Evolutionary conservation across 2,329 filamentous ascomycete genomes (phyloP), one percentile per base, ranked within the genome.

Genomic region (Ophiognomonia clavigignenti-juglandacearum): DNA sequence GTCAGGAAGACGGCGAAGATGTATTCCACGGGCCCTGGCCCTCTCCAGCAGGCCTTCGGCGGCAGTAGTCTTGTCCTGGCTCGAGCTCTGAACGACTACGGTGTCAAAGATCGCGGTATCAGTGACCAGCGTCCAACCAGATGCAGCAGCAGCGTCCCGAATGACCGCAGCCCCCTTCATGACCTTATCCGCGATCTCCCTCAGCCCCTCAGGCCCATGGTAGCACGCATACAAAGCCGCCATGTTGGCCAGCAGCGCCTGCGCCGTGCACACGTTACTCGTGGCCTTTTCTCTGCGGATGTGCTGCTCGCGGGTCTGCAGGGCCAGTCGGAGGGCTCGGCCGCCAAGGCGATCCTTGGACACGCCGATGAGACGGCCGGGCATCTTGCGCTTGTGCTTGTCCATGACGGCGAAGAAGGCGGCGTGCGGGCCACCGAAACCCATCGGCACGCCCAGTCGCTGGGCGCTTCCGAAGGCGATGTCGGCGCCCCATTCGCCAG

Each of bases 221-320:
- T 96, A 97, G 45, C 96, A 77, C 43, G 90, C 91, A 62, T 96
- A 97, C 71, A 96, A 85, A 45, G 91, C 89, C 57, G 83, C 92
- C 88, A 96, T 96, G 66, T 97, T 97, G 31, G 92, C 92, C 43
- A 96, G 74, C 22, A 97, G 72, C 8, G 92, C 92, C 68, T 97
- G 92, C 1, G 92, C 91, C 2, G 92, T 97, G 72, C 92, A 97
- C 50, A 96, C 91, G 62, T 97, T 97, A 73, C 90, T 96, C 2
- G 92, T 97, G 1, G 92, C 92, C 77, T 96, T 96, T 65, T 97
- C 92, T 60, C 92, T 81, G 55, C 92, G 81, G 63, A 97, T 96
- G 65, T 97, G 92, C 71, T 97, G 92, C 70, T 97, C 92, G 58
- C 92, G 78, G 9, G 92, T 96, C 69, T 97, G 92, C 43, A 96